A percentile compares a stretch with the other conserved stretches of the same genome.
Conservation (phyloP, 2,329 filamentous ascomycete genomes). For the Cercospora citrullina region DNA sequence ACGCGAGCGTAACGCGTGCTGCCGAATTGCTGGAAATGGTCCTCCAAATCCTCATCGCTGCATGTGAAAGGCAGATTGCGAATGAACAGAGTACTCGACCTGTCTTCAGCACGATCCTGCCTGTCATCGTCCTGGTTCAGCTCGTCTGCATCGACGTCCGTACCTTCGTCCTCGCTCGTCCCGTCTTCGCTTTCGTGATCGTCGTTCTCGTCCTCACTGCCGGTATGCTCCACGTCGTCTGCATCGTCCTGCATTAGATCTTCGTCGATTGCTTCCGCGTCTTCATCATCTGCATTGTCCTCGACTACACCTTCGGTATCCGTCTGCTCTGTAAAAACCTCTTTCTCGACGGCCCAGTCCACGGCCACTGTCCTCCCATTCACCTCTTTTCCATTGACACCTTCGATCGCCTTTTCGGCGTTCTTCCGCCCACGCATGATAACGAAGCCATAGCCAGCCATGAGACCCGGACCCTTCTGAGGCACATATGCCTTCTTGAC, state of each 20-base stretch:
- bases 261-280: slow-evolving; percentile 39
- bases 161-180: slow-evolving; percentile 44
- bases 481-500: slow-evolving; percentile 85
- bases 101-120: slow-evolving; percentile 56
- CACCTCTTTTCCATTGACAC: slow-evolving; percentile 84
- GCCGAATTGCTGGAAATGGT: slow-evolving; percentile 87
- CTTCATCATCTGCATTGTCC: slow-evolving; percentile 36
- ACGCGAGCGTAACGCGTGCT: slow-evolving; percentile 86
- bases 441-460: slow-evolving; percentile 91
- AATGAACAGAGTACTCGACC: slow-evolving; percentile 80
- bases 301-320: slow-evolving; percentile 35
- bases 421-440: slow-evolving; percentile 85
- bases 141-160: slow-evolving; percentile 44
- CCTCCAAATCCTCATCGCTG: slow-evolving; percentile 76
- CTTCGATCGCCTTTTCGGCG: slow-evolving; percentile 81
- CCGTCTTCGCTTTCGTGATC: slow-evolving; percentile 44
- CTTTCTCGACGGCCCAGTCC: slow-evolving; percentile 94
- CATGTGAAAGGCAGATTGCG: slow-evolving; percentile 91
- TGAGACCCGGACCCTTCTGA: slow-evolving; percentile 64
- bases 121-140: slow-evolving; percentile 47
- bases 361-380: slow-evolving; percentile 88
- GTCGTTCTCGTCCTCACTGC: slow-evolving; percentile 38
- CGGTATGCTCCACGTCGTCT: slow-evolving; percentile 36
- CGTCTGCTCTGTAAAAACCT: slow-evolving; percentile 61
- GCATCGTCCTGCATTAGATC: slow-evolving; percentile 21